Percentiles rank a stretch among this genome's conserved stretches.
Evolutionary conservation across 78 protist genomes (phyloP).

Genomic region (Dictyostelium brefeldianum): DNA sequence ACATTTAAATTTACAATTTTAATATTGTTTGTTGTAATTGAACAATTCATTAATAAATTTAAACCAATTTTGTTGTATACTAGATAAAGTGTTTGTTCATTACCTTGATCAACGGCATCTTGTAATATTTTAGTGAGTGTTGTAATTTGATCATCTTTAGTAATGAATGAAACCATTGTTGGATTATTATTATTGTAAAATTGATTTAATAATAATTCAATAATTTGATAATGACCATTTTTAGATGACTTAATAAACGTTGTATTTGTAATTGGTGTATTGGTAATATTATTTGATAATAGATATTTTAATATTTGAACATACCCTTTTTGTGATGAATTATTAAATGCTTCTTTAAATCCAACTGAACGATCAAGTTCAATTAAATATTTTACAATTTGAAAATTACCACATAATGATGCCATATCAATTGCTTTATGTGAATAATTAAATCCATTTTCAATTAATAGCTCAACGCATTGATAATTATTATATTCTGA

Average conservation of each 20-base stretch:
- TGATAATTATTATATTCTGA: neutral
- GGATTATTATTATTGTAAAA: neutral
- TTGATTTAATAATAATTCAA: neutral
- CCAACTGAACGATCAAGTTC: neutral
- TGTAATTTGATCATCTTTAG: neutral
- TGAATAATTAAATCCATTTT: conserved; percentile 12
- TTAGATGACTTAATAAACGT: neutral
- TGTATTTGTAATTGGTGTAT: neutral
- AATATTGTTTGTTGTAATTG: neutral
- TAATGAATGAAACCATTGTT: neutral
- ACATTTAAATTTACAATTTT: neutral
- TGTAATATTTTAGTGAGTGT: neutral
- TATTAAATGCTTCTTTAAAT: neutral
- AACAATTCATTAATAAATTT: neutral
- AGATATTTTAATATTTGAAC: neutral
- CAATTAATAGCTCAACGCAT: neutral
- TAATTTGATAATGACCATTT: neutral
- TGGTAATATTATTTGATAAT: neutral
- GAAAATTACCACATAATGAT: neutral
- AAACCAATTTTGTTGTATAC: neutral
- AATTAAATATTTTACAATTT: neutral
- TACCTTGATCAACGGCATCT: neutral
- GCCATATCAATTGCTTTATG: conserved; percentile 16
- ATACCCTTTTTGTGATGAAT: neutral
- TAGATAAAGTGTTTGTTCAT: neutral